Conservation (phyloP, 768 basidiomycete species). For the Boletales sp. region DNA sequence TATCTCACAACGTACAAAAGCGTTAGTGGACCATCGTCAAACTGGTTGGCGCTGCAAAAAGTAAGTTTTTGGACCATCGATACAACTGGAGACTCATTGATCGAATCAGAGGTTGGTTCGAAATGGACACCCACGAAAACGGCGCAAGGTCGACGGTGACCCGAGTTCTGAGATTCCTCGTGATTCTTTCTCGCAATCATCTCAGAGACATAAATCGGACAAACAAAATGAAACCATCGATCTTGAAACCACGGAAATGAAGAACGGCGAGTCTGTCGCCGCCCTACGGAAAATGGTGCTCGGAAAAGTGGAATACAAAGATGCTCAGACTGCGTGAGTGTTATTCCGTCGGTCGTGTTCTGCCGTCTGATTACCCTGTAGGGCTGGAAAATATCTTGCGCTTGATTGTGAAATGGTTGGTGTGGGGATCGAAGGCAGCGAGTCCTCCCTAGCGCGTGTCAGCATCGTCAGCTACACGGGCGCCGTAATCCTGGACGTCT, state of each 20-base stretch:
- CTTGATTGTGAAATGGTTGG: slow-evolving; percentile 99
- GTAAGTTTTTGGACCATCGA: slow-evolving; percentile 28
- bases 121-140: slow-evolving; percentile 12
- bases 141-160: slow-evolving; percentile 14
- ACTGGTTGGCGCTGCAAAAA: slow-evolving; percentile 58
- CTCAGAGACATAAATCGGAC: neutral
- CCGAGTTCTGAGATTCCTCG: neutral
- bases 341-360: neutral
- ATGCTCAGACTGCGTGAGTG: slow-evolving; percentile 45
- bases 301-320: slow-evolving; percentile 41
- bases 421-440: slow-evolving; percentile 75
- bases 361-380: slow-evolving; percentile 20
- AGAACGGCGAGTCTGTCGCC: slow-evolving; percentile 48
- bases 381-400: slow-evolving; percentile 72
- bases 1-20: slow-evolving; percentile 3
- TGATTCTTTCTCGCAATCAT: neutral
- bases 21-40: slow-evolving; percentile 38
- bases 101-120: slow-evolving; percentile 5
- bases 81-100: neutral
- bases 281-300: slow-evolving; percentile 51
- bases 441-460: slow-evolving; percentile 85
- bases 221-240: slow-evolving; percentile 10
- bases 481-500: slow-evolving; percentile 72
- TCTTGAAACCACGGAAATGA: slow-evolving; percentile 25
- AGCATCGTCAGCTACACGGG: slow-evolving; percentile 90